Evolutionary conservation across 1,139 yeast species (phyloP).

Genomic region (Sugiyamaella japonica): DNA sequence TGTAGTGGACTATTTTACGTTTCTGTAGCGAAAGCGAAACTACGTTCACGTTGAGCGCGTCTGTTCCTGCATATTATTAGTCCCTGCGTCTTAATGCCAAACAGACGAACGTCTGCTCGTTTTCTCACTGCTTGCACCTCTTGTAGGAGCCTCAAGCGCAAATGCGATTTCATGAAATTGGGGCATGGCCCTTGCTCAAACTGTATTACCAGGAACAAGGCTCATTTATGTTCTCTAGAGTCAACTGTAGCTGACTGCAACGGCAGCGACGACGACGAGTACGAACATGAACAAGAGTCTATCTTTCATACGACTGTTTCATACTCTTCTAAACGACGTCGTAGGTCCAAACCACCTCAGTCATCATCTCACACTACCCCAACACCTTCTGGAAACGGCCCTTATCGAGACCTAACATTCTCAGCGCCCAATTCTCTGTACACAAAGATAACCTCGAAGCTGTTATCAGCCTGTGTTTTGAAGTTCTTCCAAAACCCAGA

Average conservation of each 20-base stretch:
- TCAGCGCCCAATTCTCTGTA: neutral
- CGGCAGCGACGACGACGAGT: neutral
- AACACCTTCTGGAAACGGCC: neutral
- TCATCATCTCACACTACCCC: neutral
- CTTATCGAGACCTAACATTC: neutral
- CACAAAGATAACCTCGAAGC: conserved; percentile 14
- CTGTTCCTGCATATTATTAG: neutral
- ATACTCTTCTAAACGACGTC: conserved; percentile 11
- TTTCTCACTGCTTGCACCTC: conserved; percentile 19
- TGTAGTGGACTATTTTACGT: no score
- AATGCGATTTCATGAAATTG: conserved; percentile 19
- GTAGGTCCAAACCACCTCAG: neutral
- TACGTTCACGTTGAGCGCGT: no score
- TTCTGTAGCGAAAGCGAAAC: no score
- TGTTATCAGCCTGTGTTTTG: conserved; percentile 16
- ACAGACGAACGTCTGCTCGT: neutral
- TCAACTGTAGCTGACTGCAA: no score
- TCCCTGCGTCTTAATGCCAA: neutral
- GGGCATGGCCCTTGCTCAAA: conserved; percentile 23
- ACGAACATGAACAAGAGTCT: conserved; percentile 6
- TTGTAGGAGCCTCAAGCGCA: conserved; percentile 21
- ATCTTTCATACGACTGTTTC: conserved; percentile 2
- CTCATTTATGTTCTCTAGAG: conserved; percentile 28
- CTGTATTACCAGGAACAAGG: conserved; percentile 19
- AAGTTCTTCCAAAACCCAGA: conserved; percentile 17